Conservation (phyloP, 768 basidiomycete genomes). For the Tylopilus sp. region DNA sequence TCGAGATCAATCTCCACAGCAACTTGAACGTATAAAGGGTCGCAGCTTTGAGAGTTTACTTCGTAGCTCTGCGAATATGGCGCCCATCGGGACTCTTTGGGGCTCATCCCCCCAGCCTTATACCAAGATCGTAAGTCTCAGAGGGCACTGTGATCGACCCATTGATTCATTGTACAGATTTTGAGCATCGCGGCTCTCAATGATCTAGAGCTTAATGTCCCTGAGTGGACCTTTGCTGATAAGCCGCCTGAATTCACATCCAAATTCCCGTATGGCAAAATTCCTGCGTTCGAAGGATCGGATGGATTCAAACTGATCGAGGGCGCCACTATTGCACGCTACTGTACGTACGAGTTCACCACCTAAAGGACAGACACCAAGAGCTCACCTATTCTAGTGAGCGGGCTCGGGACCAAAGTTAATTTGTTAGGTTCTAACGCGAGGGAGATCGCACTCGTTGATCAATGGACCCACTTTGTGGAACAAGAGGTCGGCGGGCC, state of each 20-base stretch:
- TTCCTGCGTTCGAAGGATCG: slow-evolving; percentile 16
- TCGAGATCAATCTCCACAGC: too few species aligned
- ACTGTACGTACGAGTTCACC: slow-evolving; percentile 11
- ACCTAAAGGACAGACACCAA: too few species aligned
- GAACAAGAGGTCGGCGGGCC: slow-evolving; percentile 13
- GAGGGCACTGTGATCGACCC: too few species aligned
- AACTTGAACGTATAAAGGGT: too few species aligned
- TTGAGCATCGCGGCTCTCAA: slow-evolving; percentile 17
- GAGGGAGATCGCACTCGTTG: slow-evolving; percentile 9
- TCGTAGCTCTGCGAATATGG: slow-evolving; percentile 7
- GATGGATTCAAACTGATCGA: slow-evolving; percentile 19
- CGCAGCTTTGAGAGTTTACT: too few species aligned
- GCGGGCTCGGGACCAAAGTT: slow-evolving; percentile 4
- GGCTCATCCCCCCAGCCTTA: slow-evolving; percentile 10
- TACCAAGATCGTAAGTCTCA: slow-evolving; percentile 15
- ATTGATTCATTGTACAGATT: slow-evolving; percentile 5
- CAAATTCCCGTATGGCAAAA: slow-evolving; percentile 19
- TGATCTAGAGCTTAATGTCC: slow-evolving; percentile 6
- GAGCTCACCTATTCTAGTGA: background rate
- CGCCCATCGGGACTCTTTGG: slow-evolving; percentile 17
- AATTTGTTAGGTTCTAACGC: slow-evolving; percentile 12
- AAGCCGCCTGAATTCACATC: slow-evolving; percentile 11
- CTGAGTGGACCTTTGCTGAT: slow-evolving; percentile 2
- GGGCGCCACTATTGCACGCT: slow-evolving; percentile 16
- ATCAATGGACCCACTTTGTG: slow-evolving; percentile 22